phyloP scores from a whole-genome alignment of 179 eudicot species.

The Heliamphora ciliata region DNA sequence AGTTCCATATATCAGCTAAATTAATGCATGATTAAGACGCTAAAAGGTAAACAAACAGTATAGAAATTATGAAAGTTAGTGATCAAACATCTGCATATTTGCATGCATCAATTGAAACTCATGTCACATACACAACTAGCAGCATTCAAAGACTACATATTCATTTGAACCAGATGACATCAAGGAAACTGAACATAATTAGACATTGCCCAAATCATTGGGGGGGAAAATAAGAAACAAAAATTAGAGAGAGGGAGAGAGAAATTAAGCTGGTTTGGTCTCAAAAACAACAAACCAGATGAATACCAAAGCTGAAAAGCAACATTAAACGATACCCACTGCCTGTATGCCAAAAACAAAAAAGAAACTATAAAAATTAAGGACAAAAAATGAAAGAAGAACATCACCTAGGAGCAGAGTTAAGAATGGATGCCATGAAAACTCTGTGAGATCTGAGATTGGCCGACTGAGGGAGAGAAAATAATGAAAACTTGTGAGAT shows the following conservation, averaged over 20 bases:
- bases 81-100: neutral
- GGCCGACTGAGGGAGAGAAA: slow-evolving; percentile 25
- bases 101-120: slow-evolving; percentile 3
- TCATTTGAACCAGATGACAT: neutral
- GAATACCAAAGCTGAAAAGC: neutral
- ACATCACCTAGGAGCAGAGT: slow-evolving; percentile 41
- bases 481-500: slow-evolving; percentile 20
- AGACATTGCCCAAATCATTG: neutral
- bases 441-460: slow-evolving; percentile 46
- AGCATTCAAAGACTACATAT: neutral
- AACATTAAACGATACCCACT: neutral
- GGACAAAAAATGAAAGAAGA: neutral
- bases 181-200: neutral
- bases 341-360: neutral
- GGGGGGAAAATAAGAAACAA: neutral
- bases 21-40: neutral
- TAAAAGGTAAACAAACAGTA: neutral
- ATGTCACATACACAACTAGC: neutral
- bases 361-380: neutral
- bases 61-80: neutral
- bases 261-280: neutral
- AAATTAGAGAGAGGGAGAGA: neutral
- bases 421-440: slow-evolving; percentile 49
- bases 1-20: neutral
- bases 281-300: neutral